phyloP scores from a whole-genome alignment of 2,329 filamentous ascomycete genomes.

The Hirsutella thompsonii region DNA sequence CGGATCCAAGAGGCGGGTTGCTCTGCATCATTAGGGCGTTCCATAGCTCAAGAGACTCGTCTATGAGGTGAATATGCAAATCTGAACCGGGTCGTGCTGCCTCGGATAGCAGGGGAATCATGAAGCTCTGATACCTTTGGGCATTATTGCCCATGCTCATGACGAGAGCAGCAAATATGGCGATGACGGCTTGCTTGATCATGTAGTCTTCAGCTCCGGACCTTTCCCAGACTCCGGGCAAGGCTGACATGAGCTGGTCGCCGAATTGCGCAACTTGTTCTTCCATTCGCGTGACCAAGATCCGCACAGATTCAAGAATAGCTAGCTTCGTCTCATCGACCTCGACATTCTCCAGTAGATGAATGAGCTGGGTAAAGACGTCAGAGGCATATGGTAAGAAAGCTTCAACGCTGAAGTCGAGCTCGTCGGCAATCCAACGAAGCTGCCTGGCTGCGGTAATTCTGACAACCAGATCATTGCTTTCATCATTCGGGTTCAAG shows the following conservation, averaged over 20 bases:
- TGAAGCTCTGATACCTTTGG: constrained; percentile 62
- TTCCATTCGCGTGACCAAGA: constrained; percentile 72
- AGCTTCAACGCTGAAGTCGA: constrained; percentile 59
- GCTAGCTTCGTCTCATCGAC: constrained; percentile 83
- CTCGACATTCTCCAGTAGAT: constrained; percentile 67
- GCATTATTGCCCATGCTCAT: constrained; percentile 71
- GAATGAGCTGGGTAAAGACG: constrained; percentile 60
- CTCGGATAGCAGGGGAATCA: constrained; percentile 71
- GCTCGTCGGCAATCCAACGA: constrained; percentile 68
- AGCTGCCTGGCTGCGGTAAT: constrained; percentile 84
- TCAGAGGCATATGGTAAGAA: constrained; percentile 70
- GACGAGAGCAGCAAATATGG: constrained; percentile 74
- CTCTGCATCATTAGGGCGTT: constrained; percentile 57
- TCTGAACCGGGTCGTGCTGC: constrained; percentile 67
- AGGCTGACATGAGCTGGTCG: constrained; percentile 66
- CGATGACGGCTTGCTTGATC: constrained; percentile 87
- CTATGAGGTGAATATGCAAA: constrained; percentile 69
- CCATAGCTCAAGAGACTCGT: constrained; percentile 90
- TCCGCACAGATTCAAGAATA: constrained; percentile 73
- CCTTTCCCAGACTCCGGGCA: constrained; percentile 75
- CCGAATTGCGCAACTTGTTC: constrained; percentile 54
- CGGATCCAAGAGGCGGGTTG: constrained; percentile 44
- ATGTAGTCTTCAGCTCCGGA: constrained; percentile 72
- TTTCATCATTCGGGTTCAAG: constrained; percentile 59
- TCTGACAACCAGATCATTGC: constrained; percentile 84